Conservation (phyloP, 148 eudicot genomes). For the Selenicereus undatus region DNA sequence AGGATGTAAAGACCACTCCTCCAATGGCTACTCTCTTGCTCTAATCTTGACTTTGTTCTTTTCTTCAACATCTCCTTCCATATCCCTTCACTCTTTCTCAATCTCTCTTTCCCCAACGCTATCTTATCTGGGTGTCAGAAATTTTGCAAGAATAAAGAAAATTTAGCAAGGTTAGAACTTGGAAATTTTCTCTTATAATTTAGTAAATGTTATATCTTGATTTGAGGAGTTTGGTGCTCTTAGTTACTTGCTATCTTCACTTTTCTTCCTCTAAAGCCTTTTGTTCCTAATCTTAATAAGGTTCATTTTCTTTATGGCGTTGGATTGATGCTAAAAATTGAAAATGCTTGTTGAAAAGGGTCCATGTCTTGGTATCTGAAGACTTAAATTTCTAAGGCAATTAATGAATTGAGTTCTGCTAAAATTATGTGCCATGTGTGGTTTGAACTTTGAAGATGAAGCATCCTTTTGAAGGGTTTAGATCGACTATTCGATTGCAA, state of each 20-base stretch:
- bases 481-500: conserved; percentile 12
- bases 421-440: background rate
- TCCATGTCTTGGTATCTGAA: background rate
- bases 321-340: background rate
- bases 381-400: background rate
- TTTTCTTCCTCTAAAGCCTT: background rate
- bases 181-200: background rate
- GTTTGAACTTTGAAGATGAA: background rate
- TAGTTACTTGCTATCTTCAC: background rate
- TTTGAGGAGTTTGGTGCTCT: background rate
- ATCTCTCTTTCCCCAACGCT: background rate
- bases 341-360: background rate
- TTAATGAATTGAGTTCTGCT: background rate
- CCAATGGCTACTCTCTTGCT: conserved; percentile 17
- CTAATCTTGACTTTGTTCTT: background rate
- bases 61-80: background rate
- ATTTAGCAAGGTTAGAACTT: background rate
- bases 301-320: background rate
- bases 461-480: background rate
- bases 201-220: background rate
- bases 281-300: background rate
- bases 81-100: background rate
- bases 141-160: background rate
- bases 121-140: background rate
- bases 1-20: too few species aligned